These are phyloP conservation scores for Pseudocercospora crystallina DNA, from an alignment of 2,329 filamentous ascomycete species.

Conservation along the genomic window DNA sequence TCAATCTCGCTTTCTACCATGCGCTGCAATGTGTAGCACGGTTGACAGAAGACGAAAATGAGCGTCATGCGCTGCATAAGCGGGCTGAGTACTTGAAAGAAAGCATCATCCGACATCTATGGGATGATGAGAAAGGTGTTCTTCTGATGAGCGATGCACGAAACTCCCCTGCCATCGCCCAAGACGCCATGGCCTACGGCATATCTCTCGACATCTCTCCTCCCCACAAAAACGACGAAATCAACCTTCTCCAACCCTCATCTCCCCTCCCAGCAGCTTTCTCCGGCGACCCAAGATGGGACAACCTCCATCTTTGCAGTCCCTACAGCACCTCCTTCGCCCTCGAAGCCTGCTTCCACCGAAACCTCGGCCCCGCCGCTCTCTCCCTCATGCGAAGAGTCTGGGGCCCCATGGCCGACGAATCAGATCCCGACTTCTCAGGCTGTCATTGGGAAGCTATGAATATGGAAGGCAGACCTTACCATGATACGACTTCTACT, in stretches of 20 bases:
- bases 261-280: not conserved
- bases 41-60: not conserved
- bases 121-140: not conserved
- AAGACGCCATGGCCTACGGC: not conserved
- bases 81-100: not conserved
- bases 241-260: not conserved
- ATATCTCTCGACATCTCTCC: not conserved
- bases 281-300: not conserved
- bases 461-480: not conserved
- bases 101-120: not conserved
- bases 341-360: not conserved
- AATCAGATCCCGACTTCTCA: slow-evolving; percentile 7
- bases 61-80: not conserved
- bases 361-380: not conserved
- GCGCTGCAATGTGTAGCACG: not conserved
- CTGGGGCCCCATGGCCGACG: slow-evolving; percentile 13
- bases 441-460: slow-evolving; percentile 15
- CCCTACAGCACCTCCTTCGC: slow-evolving; percentile 2
- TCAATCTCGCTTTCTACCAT: not conserved
- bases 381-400: slow-evolving; percentile 10
- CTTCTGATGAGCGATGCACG: not conserved
- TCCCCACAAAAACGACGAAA: not conserved
- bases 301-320: not conserved
- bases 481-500: slow-evolving; percentile 1
- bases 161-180: not conserved